A percentile compares a stretch with the other conserved stretches of the same genome.
These are phyloP conservation scores for Helianthus annuus DNA, from an alignment of 129 eudicot genomes.

Conservation along the genomic window HanXRQr2.0-SUNRISE NC_035443.2:182210677-182211176, in stretches of 20 bases:
- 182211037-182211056: too few relatives aligned
- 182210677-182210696: neutral
- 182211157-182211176: too few relatives aligned
- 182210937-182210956: neutral
- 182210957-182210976: too few relatives aligned
- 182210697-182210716: neutral
- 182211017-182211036: too few relatives aligned
- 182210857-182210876: neutral
- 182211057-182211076: too few relatives aligned
- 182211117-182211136: too few relatives aligned
- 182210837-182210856: constrained; percentile 82
- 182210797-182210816: constrained; percentile 81
- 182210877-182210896: too few relatives aligned
- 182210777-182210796: constrained; percentile 95
- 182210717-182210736: neutral
- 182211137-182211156: too few relatives aligned
- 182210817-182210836: constrained; percentile 77
- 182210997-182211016: too few relatives aligned
- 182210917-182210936: neutral
- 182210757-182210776: constrained; percentile 79
- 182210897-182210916: neutral
- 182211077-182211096: too few relatives aligned
- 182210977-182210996: too few relatives aligned
- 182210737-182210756: constrained; percentile 9
- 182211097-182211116: too few relatives aligned